Percentiles rank a stretch among this genome's conserved stretches.
phyloP scores from a whole-genome alignment of 495 filamentous ascomycete genomes.

The Chlorociboria aeruginascens region DNA sequence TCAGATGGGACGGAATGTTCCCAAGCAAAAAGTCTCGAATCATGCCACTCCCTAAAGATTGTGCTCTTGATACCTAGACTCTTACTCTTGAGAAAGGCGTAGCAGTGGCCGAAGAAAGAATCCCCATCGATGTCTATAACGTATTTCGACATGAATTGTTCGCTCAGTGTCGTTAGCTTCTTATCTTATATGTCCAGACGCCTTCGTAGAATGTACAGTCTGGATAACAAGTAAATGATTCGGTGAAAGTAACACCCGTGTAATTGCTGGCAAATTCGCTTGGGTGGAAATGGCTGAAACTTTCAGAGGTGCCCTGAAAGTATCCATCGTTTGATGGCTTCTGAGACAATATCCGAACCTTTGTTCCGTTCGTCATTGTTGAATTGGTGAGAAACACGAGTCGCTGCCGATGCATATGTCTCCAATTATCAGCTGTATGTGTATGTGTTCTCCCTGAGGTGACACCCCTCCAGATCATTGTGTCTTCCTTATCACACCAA shows the following conservation, averaged over 20 bases:
- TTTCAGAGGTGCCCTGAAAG: constrained; percentile 17
- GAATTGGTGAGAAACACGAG: constrained; percentile 56
- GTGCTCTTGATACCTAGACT: constrained; percentile 62
- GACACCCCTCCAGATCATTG: constrained; percentile 55
- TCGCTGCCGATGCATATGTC: constrained; percentile 59
- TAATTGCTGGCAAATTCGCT: constrained; percentile 27
- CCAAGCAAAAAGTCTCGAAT: constrained; percentile 57
- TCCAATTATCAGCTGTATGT: constrained; percentile 51
- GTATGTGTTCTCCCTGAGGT: constrained; percentile 55
- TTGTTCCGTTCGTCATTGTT: constrained; percentile 38
- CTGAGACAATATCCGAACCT: constrained; percentile 28
- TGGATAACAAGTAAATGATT: constrained; percentile 23
- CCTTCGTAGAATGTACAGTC: constrained; percentile 37
- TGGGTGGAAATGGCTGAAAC: constrained; percentile 26
- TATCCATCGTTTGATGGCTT: constrained; percentile 3
- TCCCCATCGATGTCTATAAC: constrained; percentile 68
- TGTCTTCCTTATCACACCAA: constrained; percentile 46
- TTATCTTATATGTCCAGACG: constrained; percentile 27
- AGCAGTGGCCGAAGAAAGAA: constrained; percentile 58
- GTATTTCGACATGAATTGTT: constrained; percentile 50
- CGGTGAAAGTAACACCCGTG: constrained; percentile 34
- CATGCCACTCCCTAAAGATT: constrained; percentile 69
- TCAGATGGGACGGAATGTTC: constrained; percentile 73
- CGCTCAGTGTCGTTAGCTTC: constrained; percentile 27
- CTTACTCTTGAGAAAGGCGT: constrained; percentile 52